phyloP scores from a whole-genome alignment of 148 eudicot genomes.

The Nepenthes gracilis region DNA sequence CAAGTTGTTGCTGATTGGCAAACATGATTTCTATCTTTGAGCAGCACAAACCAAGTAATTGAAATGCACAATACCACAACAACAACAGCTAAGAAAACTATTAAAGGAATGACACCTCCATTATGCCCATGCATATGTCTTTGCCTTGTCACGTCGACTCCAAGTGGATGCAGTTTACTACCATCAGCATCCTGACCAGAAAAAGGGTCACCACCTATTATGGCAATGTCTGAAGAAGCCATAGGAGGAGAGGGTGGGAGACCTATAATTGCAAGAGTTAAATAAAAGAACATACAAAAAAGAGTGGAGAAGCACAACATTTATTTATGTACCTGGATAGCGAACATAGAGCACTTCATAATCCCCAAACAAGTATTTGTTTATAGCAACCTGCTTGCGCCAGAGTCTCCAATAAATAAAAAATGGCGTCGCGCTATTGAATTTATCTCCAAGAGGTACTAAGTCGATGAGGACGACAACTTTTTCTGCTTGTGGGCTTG shows the following conservation, averaged over 20 bases:
- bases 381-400: constrained; percentile 44
- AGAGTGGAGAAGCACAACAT: background rate
- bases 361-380: constrained; percentile 50
- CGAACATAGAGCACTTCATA: constrained; percentile 68
- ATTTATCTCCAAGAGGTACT: constrained; percentile 48
- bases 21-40: constrained; percentile 26
- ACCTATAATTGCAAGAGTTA: constrained; percentile 26
- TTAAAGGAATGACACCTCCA: constrained; percentile 49
- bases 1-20: constrained; percentile 26
- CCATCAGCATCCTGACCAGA: constrained; percentile 38
- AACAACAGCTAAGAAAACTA: constrained; percentile 48
- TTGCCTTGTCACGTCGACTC: constrained; percentile 44
- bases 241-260: constrained; percentile 83
- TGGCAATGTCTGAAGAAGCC: constrained; percentile 44
- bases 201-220: constrained; percentile 37
- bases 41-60: constrained; percentile 47
- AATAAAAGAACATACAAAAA: background rate
- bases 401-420: constrained; percentile 61
- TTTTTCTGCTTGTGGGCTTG: constrained; percentile 52
- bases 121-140: constrained; percentile 31
- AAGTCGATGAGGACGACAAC: constrained; percentile 56
- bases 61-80: constrained; percentile 34
- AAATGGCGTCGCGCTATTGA: constrained; percentile 30
- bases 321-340: constrained; percentile 66
- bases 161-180: constrained; percentile 58